Evolutionary conservation across 768 basidiomycete genomes (phyloP).

Genomic region (Boletus speciosus): DNA sequence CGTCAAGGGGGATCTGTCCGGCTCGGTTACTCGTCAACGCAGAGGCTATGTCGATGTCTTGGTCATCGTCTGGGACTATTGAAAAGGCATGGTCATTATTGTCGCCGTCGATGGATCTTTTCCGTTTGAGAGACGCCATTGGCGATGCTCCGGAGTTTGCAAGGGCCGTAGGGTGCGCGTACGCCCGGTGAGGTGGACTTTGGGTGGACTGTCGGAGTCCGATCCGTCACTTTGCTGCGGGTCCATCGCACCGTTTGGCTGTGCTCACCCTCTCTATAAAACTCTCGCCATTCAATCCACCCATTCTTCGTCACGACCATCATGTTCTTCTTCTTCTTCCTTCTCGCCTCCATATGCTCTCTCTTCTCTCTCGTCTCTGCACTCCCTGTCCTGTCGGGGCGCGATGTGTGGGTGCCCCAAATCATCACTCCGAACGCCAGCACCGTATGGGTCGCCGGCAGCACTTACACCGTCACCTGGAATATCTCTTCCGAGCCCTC

Average conservation of each 20-base stretch:
- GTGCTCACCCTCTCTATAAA: constrained; percentile 15
- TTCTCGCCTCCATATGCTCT: constrained; percentile 10
- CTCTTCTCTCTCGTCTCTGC: constrained; percentile 30
- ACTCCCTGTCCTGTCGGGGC: constrained; percentile 27
- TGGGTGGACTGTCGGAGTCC: background rate
- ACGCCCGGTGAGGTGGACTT: background rate
- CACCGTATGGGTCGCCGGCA: constrained; percentile 41
- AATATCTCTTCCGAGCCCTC: constrained; percentile 38
- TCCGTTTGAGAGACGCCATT: constrained; percentile 33
- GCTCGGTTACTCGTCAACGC: constrained; percentile 40
- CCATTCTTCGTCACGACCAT: constrained; percentile 14
- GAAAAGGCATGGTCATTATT: background rate
- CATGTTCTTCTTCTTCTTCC: constrained; percentile 19
- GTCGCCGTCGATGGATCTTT: constrained; percentile 15
- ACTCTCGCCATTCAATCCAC: background rate
- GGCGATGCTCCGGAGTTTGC: constrained; percentile 18
- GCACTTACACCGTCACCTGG: constrained; percentile 44
- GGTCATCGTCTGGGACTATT: constrained; percentile 7
- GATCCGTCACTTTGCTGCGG: constrained; percentile 2
- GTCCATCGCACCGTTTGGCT: background rate
- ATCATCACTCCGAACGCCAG: constrained; percentile 36
- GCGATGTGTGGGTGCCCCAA: constrained; percentile 49
- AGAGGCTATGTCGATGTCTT: constrained; percentile 67
- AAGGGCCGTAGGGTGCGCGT: background rate
- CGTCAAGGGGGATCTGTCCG: background rate